These are phyloP conservation scores for Polysphondylium violaceum DNA, from an alignment of 78 protist species.

Conservation along the genomic window DNA sequence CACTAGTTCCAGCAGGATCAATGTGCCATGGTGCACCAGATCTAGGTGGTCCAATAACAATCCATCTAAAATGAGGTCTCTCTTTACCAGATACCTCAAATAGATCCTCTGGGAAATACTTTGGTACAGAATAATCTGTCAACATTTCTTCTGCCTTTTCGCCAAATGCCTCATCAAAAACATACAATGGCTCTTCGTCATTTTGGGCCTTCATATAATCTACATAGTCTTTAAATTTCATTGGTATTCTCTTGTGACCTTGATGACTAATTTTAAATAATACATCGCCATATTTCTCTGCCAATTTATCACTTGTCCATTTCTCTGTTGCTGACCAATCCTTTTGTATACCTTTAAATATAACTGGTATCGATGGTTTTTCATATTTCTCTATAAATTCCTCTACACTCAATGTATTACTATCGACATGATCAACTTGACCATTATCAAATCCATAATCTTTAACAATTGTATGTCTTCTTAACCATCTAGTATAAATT, in stretches of 20 bases:
- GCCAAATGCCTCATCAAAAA: slow-evolving; percentile 78
- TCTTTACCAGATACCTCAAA: slow-evolving; percentile 15
- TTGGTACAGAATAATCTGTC: slow-evolving; percentile 36
- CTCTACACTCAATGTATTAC: slow-evolving; percentile 6
- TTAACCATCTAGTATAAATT: slow-evolving; percentile 63
- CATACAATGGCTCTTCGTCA: slow-evolving; percentile 82
- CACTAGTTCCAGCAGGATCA: slow-evolving; percentile 82
- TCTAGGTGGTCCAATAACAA: slow-evolving; percentile 78
- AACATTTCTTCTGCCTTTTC: slow-evolving; percentile 64
- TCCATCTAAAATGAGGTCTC: slow-evolving; percentile 81
- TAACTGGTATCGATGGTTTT: slow-evolving; percentile 26
- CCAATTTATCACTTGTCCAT: slow-evolving; percentile 36
- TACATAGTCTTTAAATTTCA: slow-evolving; percentile 60
- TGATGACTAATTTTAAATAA: slow-evolving; percentile 60
- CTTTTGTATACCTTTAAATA: slow-evolving; percentile 5
- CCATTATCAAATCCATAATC: slow-evolving; percentile 19
- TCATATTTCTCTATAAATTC: slow-evolving; percentile 33
- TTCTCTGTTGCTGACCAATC: slow-evolving; percentile 9
- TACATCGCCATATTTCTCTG: slow-evolving; percentile 55
- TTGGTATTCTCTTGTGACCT: slow-evolving; percentile 39
- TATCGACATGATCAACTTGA: slow-evolving; percentile 4
- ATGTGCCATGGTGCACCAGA: slow-evolving; percentile 83
- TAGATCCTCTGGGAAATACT: slow-evolving; percentile 76
- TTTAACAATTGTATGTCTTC: slow-evolving; percentile 36
- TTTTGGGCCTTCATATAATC: slow-evolving; percentile 42